Evolutionary conservation across 495 filamentous ascomycete species (phyloP).

Genomic region (Umbilicaria muhlenbergii): DNA sequence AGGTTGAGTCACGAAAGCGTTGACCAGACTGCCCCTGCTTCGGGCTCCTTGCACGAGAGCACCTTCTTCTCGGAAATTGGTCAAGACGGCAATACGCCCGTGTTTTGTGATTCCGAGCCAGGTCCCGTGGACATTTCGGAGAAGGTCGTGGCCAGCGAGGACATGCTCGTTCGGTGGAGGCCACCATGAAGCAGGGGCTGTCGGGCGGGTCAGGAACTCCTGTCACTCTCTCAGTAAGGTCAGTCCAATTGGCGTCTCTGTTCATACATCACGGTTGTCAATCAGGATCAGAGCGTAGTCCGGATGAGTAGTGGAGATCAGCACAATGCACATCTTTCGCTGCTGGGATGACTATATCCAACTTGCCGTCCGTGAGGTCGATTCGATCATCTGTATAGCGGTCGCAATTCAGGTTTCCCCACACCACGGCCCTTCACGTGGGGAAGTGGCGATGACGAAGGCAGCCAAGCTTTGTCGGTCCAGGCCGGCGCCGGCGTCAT

Average conservation of each 20-base stretch:
- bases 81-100: conserved; percentile 78
- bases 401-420: no score
- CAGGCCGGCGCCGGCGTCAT: no score
- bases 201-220: conserved; percentile 85
- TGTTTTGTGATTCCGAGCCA: conserved; percentile 84
- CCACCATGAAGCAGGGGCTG: conserved; percentile 76
- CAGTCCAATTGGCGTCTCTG: neutral
- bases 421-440: no score
- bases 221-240: conserved; percentile 14
- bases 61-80: conserved; percentile 80
- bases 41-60: conserved; percentile 38
- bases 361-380: no score
- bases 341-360: no score
- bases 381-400: no score
- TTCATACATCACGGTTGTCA: conserved; percentile 75
- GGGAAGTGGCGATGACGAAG: no score
- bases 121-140: conserved; percentile 56
- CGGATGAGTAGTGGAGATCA: conserved; percentile 82
- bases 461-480: no score
- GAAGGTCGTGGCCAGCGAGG: conserved; percentile 53
- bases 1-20: conserved; percentile 56
- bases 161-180: conserved; percentile 39
- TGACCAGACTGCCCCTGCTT: conserved; percentile 74
- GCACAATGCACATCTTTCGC: conserved; percentile 73
- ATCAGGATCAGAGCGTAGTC: conserved; percentile 77